These are phyloP conservation scores for Paecilomyces sp. DNA, from an alignment of 2,329 filamentous ascomycete genomes.

Conservation along the genomic window DNA sequence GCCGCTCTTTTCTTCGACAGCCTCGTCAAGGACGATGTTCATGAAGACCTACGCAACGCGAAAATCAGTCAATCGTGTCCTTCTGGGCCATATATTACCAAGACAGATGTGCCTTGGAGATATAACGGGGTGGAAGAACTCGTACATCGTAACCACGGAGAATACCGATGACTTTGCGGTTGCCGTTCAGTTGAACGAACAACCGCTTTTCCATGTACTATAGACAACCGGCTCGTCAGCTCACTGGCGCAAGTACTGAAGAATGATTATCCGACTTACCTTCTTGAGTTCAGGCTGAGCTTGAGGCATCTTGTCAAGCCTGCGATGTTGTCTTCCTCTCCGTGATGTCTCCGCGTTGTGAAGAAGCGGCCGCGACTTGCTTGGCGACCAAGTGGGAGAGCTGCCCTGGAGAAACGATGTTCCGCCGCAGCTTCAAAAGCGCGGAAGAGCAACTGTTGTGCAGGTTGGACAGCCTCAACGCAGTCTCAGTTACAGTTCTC, in stretches of 20 bases:
- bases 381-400: slow-evolving; percentile 14
- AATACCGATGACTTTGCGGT: slow-evolving; percentile 91
- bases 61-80: background rate
- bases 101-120: background rate
- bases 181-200: slow-evolving; percentile 96
- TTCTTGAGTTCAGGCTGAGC: slow-evolving; percentile 99
- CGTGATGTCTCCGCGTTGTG: slow-evolving; percentile 19
- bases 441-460: slow-evolving; percentile 4
- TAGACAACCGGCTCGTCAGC: slow-evolving; percentile 12
- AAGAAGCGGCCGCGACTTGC: slow-evolving; percentile 9
- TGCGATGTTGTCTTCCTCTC: slow-evolving; percentile 13
- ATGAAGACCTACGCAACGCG: slow-evolving; percentile 68
- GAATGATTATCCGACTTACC: slow-evolving; percentile 45
- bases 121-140: slow-evolving; percentile 2
- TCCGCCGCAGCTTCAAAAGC: slow-evolving; percentile 20
- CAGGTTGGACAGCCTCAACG: background rate
- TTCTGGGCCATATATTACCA: background rate
- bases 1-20: slow-evolving; percentile 86
- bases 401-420: slow-evolving; percentile 27
- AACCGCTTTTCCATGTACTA: slow-evolving; percentile 99
- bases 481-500: background rate
- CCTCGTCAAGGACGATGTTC: slow-evolving; percentile 96
- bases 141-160: slow-evolving; percentile 93
- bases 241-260: slow-evolving; percentile 2
- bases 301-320: slow-evolving; percentile 73